phyloP scores from a whole-genome alignment of 164 flowering plant species.

The Saururus chinensis region DNA sequence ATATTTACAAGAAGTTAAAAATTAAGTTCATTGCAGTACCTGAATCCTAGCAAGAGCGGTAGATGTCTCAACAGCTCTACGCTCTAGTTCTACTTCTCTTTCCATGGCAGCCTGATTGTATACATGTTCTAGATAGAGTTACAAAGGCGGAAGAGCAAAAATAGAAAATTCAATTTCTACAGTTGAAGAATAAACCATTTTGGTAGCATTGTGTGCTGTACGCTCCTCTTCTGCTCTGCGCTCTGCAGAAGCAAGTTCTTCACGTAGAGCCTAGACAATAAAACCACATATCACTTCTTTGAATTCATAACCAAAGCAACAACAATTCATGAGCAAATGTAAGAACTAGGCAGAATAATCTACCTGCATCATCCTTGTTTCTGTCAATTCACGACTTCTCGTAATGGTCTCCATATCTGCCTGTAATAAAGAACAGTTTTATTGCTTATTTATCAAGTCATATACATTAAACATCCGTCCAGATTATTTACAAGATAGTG shows the following conservation, averaged over 20 bases:
- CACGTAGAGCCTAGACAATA: slow-evolving; percentile 66
- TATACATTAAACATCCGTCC: not conserved
- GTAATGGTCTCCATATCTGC: slow-evolving; percentile 84
- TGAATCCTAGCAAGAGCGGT: slow-evolving; percentile 86
- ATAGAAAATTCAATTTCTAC: not conserved
- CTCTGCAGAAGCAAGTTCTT: slow-evolving; percentile 84
- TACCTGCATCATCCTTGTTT: slow-evolving; percentile 98
- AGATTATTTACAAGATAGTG: not conserved
- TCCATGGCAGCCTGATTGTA: slow-evolving; percentile 84
- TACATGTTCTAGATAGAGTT: not conserved
- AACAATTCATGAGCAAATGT: not conserved
- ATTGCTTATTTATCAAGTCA: not conserved
- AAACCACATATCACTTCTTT: not conserved
- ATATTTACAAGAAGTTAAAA: too few species aligned
- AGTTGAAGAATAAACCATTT: slow-evolving; percentile 47
- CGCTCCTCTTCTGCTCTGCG: slow-evolving; percentile 93
- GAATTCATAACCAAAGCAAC: not conserved
- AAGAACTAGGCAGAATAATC: slow-evolving; percentile 4
- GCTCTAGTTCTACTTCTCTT: slow-evolving; percentile 91
- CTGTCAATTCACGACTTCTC: slow-evolving; percentile 91
- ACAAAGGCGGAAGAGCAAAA: not conserved
- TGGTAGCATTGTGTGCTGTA: slow-evolving; percentile 87
- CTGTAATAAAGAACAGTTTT: slow-evolving; percentile 21
- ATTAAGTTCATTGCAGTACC: slow-evolving; percentile 29
- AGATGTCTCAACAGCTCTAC: slow-evolving; percentile 78